phyloP scores from a whole-genome alignment of 228 moss, liverwort and hornwort genomes.

The Sphagnum magellanicum region DNA sequence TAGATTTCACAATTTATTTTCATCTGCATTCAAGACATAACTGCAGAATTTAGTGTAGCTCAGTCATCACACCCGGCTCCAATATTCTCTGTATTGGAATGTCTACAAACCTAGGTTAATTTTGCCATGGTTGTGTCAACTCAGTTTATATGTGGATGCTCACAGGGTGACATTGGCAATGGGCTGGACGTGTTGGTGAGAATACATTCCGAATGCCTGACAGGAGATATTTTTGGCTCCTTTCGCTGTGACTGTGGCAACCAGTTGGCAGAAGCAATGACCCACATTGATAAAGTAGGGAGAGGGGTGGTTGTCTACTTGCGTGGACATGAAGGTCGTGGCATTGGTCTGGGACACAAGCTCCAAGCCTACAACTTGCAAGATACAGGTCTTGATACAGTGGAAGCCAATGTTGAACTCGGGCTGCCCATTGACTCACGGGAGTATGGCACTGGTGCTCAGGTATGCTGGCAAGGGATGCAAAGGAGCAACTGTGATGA shows the following conservation, averaged over 20 bases:
- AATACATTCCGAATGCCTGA: slow-evolving; percentile 94
- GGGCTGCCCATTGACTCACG: slow-evolving; percentile 94
- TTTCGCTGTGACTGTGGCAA: slow-evolving; percentile 96
- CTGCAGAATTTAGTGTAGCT: too few relatives aligned
- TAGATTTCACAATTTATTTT: too few relatives aligned
- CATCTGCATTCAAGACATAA: too few relatives aligned
- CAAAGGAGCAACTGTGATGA: not conserved
- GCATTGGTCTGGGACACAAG: slow-evolving; percentile 94
- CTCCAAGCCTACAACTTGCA: slow-evolving; percentile 93
- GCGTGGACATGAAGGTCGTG: slow-evolving; percentile 94
- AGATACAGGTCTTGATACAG: slow-evolving; percentile 89
- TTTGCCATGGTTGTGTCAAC: too few relatives aligned
- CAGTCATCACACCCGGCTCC: too few relatives aligned
- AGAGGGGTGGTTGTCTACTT: slow-evolving; percentile 89
- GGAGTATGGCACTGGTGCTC: slow-evolving; percentile 90
- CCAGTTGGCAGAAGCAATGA: slow-evolving; percentile 71
- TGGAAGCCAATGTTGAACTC: slow-evolving; percentile 86
- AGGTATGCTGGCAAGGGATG: slow-evolving; percentile 36
- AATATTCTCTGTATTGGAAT: too few relatives aligned
- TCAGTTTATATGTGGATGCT: not conserved
- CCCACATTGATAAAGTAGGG: slow-evolving; percentile 69
- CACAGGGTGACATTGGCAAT: slow-evolving; percentile 92
- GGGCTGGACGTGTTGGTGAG: slow-evolving; percentile 88
- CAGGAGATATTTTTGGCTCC: slow-evolving; percentile 93
- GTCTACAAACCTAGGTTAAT: too few relatives aligned